Evolutionary conservation across 345 rosid genomes (phyloP).

Genomic region (Bruguiera sexangula): DNA sequence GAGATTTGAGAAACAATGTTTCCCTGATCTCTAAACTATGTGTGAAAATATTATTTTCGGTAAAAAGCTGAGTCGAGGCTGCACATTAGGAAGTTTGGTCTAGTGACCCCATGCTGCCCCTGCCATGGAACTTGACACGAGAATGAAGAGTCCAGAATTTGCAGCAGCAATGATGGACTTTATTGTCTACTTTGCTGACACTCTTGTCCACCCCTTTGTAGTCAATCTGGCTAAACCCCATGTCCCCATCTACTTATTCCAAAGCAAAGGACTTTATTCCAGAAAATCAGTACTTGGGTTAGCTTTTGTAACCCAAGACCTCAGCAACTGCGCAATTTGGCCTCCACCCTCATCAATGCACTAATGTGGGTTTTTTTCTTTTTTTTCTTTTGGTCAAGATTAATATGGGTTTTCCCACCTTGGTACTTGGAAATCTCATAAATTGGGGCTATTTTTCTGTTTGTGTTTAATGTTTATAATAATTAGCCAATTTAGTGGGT

Average conservation of each 20-base stretch:
- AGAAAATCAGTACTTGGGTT: slow-evolving; percentile 19
- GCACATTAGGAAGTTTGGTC: not conserved
- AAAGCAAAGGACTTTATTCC: slow-evolving; percentile 9
- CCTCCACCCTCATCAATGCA: slow-evolving; percentile 15
- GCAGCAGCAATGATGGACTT: not conserved
- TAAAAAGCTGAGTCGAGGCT: not conserved
- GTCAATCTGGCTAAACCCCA: slow-evolving; percentile 18
- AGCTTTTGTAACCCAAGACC: slow-evolving; percentile 25
- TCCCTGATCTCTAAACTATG: not conserved
- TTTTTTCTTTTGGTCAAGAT: not conserved
- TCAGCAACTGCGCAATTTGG: slow-evolving; percentile 11
- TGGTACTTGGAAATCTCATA: no score
- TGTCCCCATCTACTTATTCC: slow-evolving; percentile 27
- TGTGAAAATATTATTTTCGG: not conserved
- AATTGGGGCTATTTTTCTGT: no score
- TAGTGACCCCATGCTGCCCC: not conserved
- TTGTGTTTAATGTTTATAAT: not conserved
- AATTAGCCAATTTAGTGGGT: not conserved
- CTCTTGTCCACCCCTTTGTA: slow-evolving; percentile 7
- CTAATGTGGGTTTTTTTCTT: not conserved
- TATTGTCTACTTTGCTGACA: slow-evolving; percentile 15
- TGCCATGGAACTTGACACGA: slow-evolving; percentile 5
- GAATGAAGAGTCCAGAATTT: not conserved
- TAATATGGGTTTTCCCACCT: no score
- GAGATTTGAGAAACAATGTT: not conserved